Evolutionary conservation across 768 basidiomycete genomes (phyloP).

Genomic region (Lentinula sp.): DNA sequence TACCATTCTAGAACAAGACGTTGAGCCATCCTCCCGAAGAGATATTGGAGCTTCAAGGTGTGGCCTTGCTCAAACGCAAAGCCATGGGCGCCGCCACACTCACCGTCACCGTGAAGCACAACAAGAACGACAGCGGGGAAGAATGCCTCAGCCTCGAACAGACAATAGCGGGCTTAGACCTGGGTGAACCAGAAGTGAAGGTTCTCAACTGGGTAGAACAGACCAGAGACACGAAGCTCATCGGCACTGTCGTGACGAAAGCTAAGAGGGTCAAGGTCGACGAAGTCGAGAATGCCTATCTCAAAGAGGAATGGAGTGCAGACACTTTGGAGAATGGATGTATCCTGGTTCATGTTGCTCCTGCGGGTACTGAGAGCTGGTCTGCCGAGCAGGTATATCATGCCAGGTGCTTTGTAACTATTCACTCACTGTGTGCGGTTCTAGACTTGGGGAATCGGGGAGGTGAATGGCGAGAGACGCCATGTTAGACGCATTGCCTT

Average conservation of each 20-base stretch:
- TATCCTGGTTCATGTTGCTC: constrained; percentile 20
- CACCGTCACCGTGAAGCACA: constrained; percentile 59
- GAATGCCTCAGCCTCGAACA: constrained; percentile 69
- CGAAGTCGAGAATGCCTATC: constrained; percentile 36
- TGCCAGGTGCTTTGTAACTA: neutral
- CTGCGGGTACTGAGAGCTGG: constrained; percentile 34
- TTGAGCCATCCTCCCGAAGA: constrained; percentile 57
- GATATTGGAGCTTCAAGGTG: constrained; percentile 64
- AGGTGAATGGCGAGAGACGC: neutral
- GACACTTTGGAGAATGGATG: constrained; percentile 37
- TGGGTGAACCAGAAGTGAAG: neutral
- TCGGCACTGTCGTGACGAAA: constrained; percentile 52
- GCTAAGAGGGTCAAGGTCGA: constrained; percentile 43
- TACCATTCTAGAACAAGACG: constrained; percentile 49
- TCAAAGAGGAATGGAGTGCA: constrained; percentile 35
- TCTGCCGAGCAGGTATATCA: constrained; percentile 24
- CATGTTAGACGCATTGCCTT: constrained; percentile 8
- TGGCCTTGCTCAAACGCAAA: constrained; percentile 65
- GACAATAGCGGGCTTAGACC: constrained; percentile 2
- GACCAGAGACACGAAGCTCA: constrained; percentile 56
- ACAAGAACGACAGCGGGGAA: constrained; percentile 47
- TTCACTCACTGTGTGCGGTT: neutral
- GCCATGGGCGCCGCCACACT: constrained; percentile 52
- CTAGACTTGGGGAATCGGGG: constrained; percentile 12
- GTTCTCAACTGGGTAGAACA: constrained; percentile 41